These are phyloP conservation scores for Geotrichum klebahnii DNA, from an alignment of 1,139 yeast species.

Conservation along the genomic window DNA sequence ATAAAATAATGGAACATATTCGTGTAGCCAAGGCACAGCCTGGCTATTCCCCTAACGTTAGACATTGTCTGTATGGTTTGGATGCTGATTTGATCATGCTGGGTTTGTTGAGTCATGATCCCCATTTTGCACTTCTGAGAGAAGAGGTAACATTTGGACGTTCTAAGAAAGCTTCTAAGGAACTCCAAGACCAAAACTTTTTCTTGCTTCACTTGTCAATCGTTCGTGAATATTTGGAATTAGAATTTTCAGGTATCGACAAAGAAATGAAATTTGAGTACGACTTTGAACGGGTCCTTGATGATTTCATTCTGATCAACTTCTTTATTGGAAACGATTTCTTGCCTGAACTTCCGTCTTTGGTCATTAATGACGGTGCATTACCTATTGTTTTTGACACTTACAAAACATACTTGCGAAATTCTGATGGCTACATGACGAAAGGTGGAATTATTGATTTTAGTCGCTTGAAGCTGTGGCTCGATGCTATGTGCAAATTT, in stretches of 20 bases:
- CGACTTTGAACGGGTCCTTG: slow-evolving; percentile 82
- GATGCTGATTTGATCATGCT: slow-evolving; percentile 97
- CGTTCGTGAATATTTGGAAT: slow-evolving; percentile 82
- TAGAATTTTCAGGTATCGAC: slow-evolving; percentile 74
- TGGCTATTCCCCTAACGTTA: slow-evolving; percentile 79
- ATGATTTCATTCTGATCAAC: slow-evolving; percentile 87
- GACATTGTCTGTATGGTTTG: slow-evolving; percentile 91
- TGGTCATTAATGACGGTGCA: slow-evolving; percentile 92
- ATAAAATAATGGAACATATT: slow-evolving; percentile 91
- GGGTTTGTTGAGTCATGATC: slow-evolving; percentile 93
- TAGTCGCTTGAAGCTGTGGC: slow-evolving; percentile 66
- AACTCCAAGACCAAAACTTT: slow-evolving; percentile 73
- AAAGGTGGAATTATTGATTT: slow-evolving; percentile 78
- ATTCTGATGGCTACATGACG: slow-evolving; percentile 79
- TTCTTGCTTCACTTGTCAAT: slow-evolving; percentile 78
- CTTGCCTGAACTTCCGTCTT: slow-evolving; percentile 93
- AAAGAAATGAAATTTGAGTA: slow-evolving; percentile 59
- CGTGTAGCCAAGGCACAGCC: slow-evolving; percentile 82
- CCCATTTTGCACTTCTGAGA: slow-evolving; percentile 89
- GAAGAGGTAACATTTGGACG: slow-evolving; percentile 92
- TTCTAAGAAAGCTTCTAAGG: slow-evolving; percentile 45
- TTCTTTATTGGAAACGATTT: slow-evolving; percentile 97
- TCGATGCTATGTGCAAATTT: slow-evolving; percentile 77
- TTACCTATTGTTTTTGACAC: slow-evolving; percentile 84
- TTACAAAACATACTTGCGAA: slow-evolving; percentile 73